Evolutionary conservation across 192 early-diverging fungal species (phyloP), one percentile per base, ranked within the genome.

Genomic region (Coemansia asiatica): DNA sequence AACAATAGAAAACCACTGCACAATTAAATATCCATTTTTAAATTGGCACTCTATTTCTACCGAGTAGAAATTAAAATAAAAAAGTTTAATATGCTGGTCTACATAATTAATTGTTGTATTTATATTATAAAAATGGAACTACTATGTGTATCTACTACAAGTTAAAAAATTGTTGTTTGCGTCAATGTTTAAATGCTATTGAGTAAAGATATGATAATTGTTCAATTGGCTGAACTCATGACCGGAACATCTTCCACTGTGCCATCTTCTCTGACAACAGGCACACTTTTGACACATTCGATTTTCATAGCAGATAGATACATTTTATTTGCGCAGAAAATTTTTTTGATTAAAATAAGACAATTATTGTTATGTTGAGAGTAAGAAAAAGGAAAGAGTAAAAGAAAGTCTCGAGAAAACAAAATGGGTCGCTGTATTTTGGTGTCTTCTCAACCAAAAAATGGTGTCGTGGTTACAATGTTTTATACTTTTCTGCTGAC

Each of bases 181-280:
- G 31, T 8, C 31, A 44, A 44, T 44, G 35, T 1, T 36, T 6
- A 6, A 36, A 10, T 6, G 16, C 40, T 44, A 44, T 44, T 44
- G 40, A 44, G 1, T 16, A 15, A 44, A 15, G 13, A 3, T 16
- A 15, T 15, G 9, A 0, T 44, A 44, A 44, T 44, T 44, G 40
- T 44, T 44, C 40, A 44, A 44, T 44, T 44, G 40, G 40, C 2
- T 18, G 40, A 21, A 1, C 49, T 38, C 13, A 68, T 56, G 38
- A 61, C 38, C 0, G 25, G 49, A 1, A 56, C 31, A 0, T 68
- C 51, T 5, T 61, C 38, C 36, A 68, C 28, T 8, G 15, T 50
- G 28, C 59, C 59, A 29, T 68, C 50, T 18, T 60, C 49, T 27
- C 36, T 48, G 12, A 68, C 31, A 56, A 56, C 9, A 2, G 40